Base-by-base conservation (phyloP, 495 filamentous ascomycete genomes). In the Tuber microsphaerosporum region DNA sequence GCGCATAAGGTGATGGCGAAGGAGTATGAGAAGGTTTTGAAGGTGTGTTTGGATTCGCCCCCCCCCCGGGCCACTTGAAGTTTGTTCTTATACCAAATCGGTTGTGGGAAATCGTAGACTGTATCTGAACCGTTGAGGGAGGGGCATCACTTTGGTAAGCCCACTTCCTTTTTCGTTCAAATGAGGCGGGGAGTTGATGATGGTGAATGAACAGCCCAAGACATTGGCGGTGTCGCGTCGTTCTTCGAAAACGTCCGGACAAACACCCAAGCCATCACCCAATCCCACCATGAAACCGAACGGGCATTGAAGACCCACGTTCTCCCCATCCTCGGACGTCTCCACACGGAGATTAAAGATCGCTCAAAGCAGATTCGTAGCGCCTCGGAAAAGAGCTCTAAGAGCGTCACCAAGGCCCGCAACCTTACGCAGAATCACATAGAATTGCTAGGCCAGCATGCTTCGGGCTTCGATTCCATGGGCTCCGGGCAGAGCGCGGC, bases 331-430 rank as follows among this genome's bases (percentile, higher is more conserved):
- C 88, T 99, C 80, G 93, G 94, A 83, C 91, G 93, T 43, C 88
- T 99, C 42, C 94, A 97, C 85, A 90, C 93, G 82, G 95, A 98
- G 82, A 94, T 99, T 85, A 98, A 97, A 87, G 89, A 91, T 84
- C 97, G 97, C 86, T 86, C 88, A 48, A 98, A 97, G 86, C 93
- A 97, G 84, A 88, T 99, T 9, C 86, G 87, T 65, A 87, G 89
- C 69, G 93, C 94, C n/a, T 92, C 92, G n/a, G 89, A 89, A 74
- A 97, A 95, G 87, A 87, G 89, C 12, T 89, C 92, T 61, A 99
- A 97, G 84, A 90, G 91, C 31, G 94, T 98, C 42, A 92, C 96
- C 71, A 98, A 97, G 85, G 91, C 93, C 34, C 91, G 96, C 72
- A 88, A 89, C 77, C 83, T 85, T 17, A 97, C 94, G 1, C 95